phyloP scores from a whole-genome alignment of 2,329 filamentous ascomycete genomes.

The Aureobasidium mangrovei region DNA sequence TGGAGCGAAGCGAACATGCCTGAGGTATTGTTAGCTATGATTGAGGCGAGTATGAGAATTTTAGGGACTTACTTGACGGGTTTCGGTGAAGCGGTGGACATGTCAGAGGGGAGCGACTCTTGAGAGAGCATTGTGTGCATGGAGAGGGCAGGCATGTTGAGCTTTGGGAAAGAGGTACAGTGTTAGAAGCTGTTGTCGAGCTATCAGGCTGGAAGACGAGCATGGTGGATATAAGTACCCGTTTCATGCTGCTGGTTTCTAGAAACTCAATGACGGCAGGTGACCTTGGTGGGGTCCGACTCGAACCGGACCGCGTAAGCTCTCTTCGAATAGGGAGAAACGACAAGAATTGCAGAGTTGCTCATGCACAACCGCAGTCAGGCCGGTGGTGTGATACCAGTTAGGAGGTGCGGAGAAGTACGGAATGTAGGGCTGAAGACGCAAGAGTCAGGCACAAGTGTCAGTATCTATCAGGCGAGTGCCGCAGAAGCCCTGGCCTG shows the following conservation, averaged over 20 bases:
- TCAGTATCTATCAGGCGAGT: conserved; percentile 1
- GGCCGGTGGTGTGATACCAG: conserved; percentile 10
- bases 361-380: background rate
- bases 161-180: background rate
- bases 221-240: background rate
- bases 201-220: background rate
- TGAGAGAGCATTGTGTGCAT: background rate
- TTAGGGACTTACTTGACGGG: background rate
- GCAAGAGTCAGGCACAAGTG: background rate
- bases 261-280: conserved; percentile 6
- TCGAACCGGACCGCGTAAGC: conserved; percentile 2
- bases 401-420: conserved; percentile 6
- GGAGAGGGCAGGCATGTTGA: background rate
- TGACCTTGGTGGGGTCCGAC: background rate
- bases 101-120: background rate
- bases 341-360: conserved; percentile 2
- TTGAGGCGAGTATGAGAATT: background rate
- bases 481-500: background rate
- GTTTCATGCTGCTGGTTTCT: background rate
- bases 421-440: conserved; percentile 4
- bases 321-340: background rate
- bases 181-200: background rate
- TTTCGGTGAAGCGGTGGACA: background rate
- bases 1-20: background rate
- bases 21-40: background rate